Conservation (phyloP, 768 basidiomycete genomes). For the Multifurca ochricompacta region DNA sequence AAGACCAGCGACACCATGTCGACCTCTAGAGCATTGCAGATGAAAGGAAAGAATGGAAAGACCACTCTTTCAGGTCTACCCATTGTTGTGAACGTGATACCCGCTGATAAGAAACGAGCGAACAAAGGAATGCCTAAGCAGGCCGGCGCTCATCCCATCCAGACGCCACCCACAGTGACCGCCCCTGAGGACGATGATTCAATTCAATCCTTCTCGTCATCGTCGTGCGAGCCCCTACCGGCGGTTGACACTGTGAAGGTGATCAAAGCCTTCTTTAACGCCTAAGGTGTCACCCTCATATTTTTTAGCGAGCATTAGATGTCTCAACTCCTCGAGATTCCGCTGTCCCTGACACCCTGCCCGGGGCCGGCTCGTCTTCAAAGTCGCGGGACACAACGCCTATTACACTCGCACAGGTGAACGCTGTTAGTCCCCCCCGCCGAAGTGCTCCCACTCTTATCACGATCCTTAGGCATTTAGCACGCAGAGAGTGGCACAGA, state of each 20-base stretch:
- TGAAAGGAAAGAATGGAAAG: conserved; percentile 1
- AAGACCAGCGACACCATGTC: background rate
- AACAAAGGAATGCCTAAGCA: background rate
- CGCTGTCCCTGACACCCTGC: background rate
- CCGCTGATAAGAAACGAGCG: background rate
- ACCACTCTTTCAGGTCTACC: background rate
- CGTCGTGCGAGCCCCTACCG: background rate
- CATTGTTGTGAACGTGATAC: background rate
- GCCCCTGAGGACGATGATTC: conserved; percentile 10
- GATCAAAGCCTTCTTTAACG: background rate
- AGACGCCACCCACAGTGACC: background rate
- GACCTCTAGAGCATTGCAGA: background rate
- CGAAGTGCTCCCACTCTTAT: background rate
- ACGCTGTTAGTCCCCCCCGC: background rate
- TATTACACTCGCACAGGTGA: background rate
- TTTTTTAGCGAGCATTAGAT: background rate
- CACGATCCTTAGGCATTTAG: background rate
- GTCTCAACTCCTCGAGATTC: no score
- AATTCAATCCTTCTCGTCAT: conserved; percentile 15
- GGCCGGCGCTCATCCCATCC: background rate
- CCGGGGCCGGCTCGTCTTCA: background rate
- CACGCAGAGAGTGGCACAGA: background rate
- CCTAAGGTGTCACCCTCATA: background rate
- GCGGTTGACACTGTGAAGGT: background rate
- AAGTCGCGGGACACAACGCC: background rate